Conservation (phyloP, 768 basidiomycete species). For the Cystobasidium onofrii region DNA sequence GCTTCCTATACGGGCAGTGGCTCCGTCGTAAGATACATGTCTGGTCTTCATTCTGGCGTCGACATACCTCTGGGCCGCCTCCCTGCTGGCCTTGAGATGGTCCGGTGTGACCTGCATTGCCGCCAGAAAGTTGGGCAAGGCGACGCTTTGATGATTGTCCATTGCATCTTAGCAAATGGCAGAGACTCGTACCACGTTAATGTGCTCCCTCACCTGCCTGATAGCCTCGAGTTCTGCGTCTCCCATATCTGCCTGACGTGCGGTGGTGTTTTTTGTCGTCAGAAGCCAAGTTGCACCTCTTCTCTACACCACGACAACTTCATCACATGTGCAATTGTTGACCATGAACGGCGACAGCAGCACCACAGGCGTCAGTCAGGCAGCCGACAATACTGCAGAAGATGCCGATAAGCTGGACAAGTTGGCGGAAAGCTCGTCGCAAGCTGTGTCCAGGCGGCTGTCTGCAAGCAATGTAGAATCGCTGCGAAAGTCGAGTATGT, state of each 20-base stretch:
- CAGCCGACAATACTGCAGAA: neutral
- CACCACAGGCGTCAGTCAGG: too few species aligned
- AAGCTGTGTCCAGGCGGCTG: neutral
- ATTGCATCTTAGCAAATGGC: too few species aligned
- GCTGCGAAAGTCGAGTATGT: neutral
- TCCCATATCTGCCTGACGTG: neutral
- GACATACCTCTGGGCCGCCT: constrained; percentile 20
- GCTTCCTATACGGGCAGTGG: neutral
- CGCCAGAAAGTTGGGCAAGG: constrained; percentile 46
- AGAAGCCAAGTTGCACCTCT: neutral
- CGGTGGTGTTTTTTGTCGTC: neutral
- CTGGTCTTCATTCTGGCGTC: neutral
- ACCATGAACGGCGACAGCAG: too few species aligned
- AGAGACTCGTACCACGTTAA: too few species aligned
- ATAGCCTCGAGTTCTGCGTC: constrained; percentile 51
- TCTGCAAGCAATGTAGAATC: neutral
- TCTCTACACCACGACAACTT: neutral
- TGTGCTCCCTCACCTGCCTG: constrained; percentile 51
- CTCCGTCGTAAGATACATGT: too few species aligned
- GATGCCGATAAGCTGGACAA: neutral
- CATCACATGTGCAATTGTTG: too few species aligned
- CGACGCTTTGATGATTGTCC: constrained; percentile 40
- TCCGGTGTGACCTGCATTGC: neutral
- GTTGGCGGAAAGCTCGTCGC: neutral
- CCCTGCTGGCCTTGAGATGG: constrained; percentile 38